phyloP scores from a whole-genome alignment of 2,329 filamentous ascomycete genomes.

The Cercospora zeae-maydis region DNA sequence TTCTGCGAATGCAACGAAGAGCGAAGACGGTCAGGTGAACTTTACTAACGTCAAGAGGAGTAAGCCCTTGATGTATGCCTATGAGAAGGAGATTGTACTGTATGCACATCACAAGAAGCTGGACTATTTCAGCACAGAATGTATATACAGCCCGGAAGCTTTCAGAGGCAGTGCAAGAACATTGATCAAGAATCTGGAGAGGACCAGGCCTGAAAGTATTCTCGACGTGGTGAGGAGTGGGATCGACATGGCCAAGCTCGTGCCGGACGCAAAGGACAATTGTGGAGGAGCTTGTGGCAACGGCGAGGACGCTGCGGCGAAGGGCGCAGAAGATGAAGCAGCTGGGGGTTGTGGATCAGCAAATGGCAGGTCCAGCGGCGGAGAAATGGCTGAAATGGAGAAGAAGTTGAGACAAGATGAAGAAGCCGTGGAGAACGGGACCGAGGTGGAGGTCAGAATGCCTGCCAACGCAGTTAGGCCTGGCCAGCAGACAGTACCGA shows the following conservation, averaged over 20 bases:
- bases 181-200: constrained; percentile 92
- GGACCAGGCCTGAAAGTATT: constrained; percentile 88
- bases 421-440: constrained; percentile 48
- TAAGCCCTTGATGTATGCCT: constrained; percentile 96
- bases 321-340: constrained; percentile 53
- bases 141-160: constrained; percentile 95
- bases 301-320: constrained; percentile 23
- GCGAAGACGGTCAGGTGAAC: constrained; percentile 44
- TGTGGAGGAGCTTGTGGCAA: constrained; percentile 49
- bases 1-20: constrained; percentile 24
- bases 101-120: constrained; percentile 96
- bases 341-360: constrained; percentile 71
- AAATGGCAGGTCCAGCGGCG: constrained; percentile 63
- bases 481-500: constrained; percentile 25
- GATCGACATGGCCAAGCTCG: constrained; percentile 91
- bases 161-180: constrained; percentile 89
- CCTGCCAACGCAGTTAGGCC: constrained; percentile 14
- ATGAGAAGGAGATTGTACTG: constrained; percentile 97
- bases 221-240: constrained; percentile 91
- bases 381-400: constrained; percentile 81
- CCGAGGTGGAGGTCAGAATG: constrained; percentile 63
- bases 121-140: constrained; percentile 98
- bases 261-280: constrained; percentile 55
- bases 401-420: constrained; percentile 65
- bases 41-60: constrained; percentile 84